Percentiles rank a stretch among this genome's conserved stretches.
phyloP scores from a whole-genome alignment of 495 filamentous ascomycete species.

The Immersiella caudata region DNA sequence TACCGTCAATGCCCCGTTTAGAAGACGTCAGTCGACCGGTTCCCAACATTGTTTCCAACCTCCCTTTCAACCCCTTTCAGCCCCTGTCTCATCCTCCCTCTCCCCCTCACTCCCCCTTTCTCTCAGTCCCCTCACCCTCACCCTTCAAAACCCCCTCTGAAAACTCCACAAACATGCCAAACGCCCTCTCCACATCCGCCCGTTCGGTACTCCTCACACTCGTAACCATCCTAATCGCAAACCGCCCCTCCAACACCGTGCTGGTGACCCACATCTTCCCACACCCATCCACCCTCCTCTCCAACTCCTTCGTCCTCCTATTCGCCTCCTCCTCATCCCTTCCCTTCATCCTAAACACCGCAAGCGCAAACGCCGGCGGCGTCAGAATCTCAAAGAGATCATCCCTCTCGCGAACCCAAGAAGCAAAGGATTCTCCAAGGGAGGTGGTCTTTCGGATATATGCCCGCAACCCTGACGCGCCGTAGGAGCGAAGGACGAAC shows the following conservation, averaged over 20 bases:
- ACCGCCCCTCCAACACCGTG: slow-evolving; percentile 71
- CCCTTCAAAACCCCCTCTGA: neutral
- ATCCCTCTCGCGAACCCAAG: slow-evolving; percentile 54
- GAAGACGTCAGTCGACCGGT: too few relatives aligned
- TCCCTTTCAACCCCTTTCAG: too few relatives aligned
- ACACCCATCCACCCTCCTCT: slow-evolving; percentile 71
- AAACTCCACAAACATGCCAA: slow-evolving; percentile 71
- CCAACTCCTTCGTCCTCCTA: slow-evolving; percentile 72
- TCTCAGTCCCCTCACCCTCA: neutral
- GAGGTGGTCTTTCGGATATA: slow-evolving; percentile 68
- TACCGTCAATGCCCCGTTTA: too few relatives aligned
- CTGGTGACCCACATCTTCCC: slow-evolving; percentile 86
- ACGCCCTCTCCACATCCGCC: slow-evolving; percentile 71
- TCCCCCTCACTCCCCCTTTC: neutral
- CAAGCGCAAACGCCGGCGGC: slow-evolving; percentile 77
- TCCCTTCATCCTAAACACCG: slow-evolving; percentile 66
- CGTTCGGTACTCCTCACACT: slow-evolving; percentile 67
- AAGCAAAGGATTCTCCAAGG: slow-evolving; percentile 71
- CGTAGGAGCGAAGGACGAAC: slow-evolving; percentile 92
- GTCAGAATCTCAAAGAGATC: slow-evolving; percentile 81
- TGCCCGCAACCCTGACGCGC: slow-evolving; percentile 72
- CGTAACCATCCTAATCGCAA: slow-evolving; percentile 81
- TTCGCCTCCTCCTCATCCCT: slow-evolving; percentile 57
- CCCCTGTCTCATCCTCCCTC: too few relatives aligned
- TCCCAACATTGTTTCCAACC: too few relatives aligned